These are phyloP conservation scores for Inga leiocalycina DNA, from an alignment of 306 rosid genomes.

Conservation along the genomic window DNA sequence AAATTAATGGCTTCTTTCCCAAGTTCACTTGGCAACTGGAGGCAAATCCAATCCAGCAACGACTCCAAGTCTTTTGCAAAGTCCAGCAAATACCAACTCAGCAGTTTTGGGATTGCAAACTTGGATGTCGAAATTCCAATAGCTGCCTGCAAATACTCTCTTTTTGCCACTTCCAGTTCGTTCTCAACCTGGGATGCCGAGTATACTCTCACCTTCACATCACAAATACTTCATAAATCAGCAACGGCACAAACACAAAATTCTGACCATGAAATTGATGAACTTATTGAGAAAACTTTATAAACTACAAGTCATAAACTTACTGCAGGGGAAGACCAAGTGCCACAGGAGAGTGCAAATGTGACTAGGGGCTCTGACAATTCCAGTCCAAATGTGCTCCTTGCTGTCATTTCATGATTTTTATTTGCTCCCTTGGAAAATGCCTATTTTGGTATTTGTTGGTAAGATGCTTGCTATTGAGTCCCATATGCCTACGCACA, in stretches of 20 bases:
- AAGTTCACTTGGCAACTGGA: constrained; percentile 80
- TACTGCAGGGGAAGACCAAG: constrained; percentile 99
- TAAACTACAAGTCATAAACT: constrained; percentile 40
- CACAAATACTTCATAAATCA: background rate
- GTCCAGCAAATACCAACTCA: constrained; percentile 83
- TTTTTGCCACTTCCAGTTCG: constrained; percentile 81
- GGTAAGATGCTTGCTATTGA: constrained; percentile 17
- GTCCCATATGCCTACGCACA: constrained; percentile 16
- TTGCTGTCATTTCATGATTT: constrained; percentile 67
- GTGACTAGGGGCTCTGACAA: constrained; percentile 93
- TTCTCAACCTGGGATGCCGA: constrained; percentile 85
- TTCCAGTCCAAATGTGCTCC: constrained; percentile 78
- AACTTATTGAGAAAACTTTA: background rate
- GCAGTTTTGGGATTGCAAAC: constrained; percentile 76
- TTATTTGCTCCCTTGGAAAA: constrained; percentile 60
- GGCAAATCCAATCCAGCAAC: constrained; percentile 91
- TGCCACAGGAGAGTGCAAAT: constrained; percentile 93
- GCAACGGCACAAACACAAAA: background rate
- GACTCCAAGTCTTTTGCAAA: constrained; percentile 94
- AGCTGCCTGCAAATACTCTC: constrained; percentile 86
- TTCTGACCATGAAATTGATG: background rate
- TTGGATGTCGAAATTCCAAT: constrained; percentile 71
- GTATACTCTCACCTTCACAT: constrained; percentile 82
- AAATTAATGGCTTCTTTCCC: constrained; percentile 86
- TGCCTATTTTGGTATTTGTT: constrained; percentile 46